phyloP scores from a whole-genome alignment of 1,284 basidiomycete species.

The Cerioporus squamosus region DNA sequence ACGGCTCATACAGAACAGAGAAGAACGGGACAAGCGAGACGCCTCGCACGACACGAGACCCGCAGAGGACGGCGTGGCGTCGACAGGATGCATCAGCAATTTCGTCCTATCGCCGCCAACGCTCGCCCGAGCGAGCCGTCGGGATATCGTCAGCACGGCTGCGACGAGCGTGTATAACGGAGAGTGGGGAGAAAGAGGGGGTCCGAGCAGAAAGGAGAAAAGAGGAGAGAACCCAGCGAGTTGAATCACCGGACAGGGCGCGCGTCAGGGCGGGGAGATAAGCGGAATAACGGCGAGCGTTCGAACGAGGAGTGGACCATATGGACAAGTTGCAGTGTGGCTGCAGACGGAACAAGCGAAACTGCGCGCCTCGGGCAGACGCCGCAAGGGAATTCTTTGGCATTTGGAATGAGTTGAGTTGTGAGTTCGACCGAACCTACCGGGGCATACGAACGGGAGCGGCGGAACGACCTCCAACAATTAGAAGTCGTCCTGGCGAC shows the following conservation, averaged over 20 bases:
- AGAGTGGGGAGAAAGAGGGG: no score
- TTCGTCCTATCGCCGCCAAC: constrained; percentile 11
- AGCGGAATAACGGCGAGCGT: constrained; percentile 4
- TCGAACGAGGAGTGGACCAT: background rate
- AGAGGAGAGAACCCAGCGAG: constrained; percentile 9
- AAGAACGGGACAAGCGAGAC: constrained; percentile 11
- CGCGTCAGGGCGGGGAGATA: background rate
- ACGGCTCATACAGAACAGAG: constrained; percentile 11
- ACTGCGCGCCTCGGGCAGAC: constrained; percentile 7
- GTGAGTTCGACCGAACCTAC: constrained; percentile 14
- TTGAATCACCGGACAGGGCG: constrained; percentile 22
- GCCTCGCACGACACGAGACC: constrained; percentile 6
- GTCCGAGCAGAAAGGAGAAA: background rate
- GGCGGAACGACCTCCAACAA: constrained; percentile 17
- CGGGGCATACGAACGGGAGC: background rate
- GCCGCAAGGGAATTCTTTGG: constrained; percentile 7
- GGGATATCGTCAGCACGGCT: constrained; percentile 8
- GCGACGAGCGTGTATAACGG: constrained; percentile 2
- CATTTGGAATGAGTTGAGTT: constrained; percentile 8
- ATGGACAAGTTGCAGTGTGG: constrained; percentile 2
- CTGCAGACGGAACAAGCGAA: background rate
- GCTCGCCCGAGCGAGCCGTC: constrained; percentile 7
- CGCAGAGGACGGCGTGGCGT: background rate
- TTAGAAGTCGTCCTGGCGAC: constrained; percentile 30
- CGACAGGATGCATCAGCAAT: constrained; percentile 2